Conservation (phyloP, 1,284 basidiomycete species). For the Malassezia japonica region DNA sequence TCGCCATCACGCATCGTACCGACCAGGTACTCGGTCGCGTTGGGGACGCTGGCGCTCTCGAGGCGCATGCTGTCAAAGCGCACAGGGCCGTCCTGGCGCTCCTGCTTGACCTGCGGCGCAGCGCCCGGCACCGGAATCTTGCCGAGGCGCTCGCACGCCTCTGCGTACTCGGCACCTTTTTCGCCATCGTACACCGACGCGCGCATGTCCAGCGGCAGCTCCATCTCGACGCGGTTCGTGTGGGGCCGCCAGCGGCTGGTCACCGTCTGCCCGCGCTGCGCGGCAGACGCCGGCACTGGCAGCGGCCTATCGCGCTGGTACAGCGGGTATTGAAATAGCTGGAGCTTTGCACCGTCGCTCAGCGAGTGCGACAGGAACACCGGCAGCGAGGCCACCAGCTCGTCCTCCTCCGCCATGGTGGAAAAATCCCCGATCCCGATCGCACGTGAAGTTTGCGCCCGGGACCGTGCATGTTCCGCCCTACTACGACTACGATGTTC, state of each 20-base stretch:
- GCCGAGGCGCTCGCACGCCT: constrained; percentile 14
- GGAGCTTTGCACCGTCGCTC: constrained; percentile 24
- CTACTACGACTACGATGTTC: constrained; percentile 7
- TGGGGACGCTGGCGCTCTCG: constrained; percentile 36
- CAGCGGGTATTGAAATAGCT: constrained; percentile 45
- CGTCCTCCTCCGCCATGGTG: constrained; percentile 5
- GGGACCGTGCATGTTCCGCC: background rate
- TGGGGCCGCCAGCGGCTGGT: constrained; percentile 38
- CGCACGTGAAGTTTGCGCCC: background rate
- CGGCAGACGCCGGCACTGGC: constrained; percentile 37
- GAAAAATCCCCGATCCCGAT: background rate
- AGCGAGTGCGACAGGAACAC: constrained; percentile 39
- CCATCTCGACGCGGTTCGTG: constrained; percentile 40
- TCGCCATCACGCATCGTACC: constrained; percentile 39
- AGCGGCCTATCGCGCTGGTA: constrained; percentile 34
- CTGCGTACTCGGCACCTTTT: constrained; percentile 29
- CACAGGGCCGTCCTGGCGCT: constrained; percentile 12
- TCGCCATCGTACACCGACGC: constrained; percentile 40
- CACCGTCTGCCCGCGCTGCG: constrained; percentile 29
- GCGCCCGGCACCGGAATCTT: constrained; percentile 18
- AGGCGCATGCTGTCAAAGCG: constrained; percentile 36
- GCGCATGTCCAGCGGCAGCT: constrained; percentile 40
- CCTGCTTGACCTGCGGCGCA: constrained; percentile 24
- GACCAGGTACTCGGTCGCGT: constrained; percentile 42
- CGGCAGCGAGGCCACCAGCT: constrained; percentile 39